phyloP scores from a whole-genome alignment of 73 alveolate genomes.

The Breviolum minutum region DNA sequence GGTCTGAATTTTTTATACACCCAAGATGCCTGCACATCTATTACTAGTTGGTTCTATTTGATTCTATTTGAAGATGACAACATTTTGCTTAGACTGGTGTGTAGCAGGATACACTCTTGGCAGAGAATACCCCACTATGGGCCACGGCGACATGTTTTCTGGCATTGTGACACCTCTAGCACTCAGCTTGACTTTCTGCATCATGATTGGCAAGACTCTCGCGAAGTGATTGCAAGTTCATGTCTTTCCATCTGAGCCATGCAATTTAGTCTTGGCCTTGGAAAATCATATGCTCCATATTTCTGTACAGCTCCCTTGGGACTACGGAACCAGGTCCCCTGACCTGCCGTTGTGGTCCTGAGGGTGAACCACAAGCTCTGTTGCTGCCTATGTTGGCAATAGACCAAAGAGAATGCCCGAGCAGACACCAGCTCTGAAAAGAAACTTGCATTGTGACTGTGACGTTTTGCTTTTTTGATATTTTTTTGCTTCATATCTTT shows the following conservation, averaged over 20 bases:
- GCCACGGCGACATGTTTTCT: not conserved
- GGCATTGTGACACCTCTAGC: not conserved
- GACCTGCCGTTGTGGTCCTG: constrained; percentile 18
- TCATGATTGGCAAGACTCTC: too few species aligned
- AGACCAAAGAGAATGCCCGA: too few species aligned
- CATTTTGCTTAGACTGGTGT: not conserved
- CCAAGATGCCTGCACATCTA: not conserved
- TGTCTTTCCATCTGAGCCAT: too few species aligned
- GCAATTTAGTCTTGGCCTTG: too few species aligned
- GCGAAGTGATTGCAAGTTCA: too few species aligned
- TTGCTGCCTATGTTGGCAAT: constrained; percentile 7
- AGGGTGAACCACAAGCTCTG: constrained; percentile 6
- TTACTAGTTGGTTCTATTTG: not conserved
- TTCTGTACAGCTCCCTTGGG: not conserved
- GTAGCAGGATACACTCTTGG: constrained; percentile 12
- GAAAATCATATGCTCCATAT: not conserved
- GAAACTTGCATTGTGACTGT: too few species aligned
- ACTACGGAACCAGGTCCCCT: constrained; percentile 9
- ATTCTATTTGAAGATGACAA: not conserved
- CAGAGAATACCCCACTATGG: constrained; percentile 24
- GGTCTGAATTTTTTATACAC: not conserved
- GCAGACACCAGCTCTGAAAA: too few species aligned
- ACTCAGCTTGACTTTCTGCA: too few species aligned
- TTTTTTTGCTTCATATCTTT: too few species aligned
- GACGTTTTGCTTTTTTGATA: too few species aligned